Evolutionary conservation across 2,329 filamentous ascomycete genomes (phyloP).

Genomic region (Stemphylium lycopersici): DNA sequence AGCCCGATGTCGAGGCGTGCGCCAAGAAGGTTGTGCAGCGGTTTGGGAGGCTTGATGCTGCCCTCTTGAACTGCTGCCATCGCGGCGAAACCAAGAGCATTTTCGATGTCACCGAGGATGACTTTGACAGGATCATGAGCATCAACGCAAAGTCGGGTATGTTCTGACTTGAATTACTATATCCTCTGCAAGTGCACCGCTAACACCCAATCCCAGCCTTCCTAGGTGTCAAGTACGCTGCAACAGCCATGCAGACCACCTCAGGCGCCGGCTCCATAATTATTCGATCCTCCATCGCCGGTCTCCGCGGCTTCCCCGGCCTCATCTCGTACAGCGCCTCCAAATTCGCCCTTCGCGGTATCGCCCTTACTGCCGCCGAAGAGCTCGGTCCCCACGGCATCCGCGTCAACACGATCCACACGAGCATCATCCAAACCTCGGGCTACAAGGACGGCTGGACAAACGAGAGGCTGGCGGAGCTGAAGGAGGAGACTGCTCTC

Average conservation of each 20-base stretch:
- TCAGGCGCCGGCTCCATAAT: constrained; percentile 48
- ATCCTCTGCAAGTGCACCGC: not conserved
- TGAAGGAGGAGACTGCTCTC: constrained; percentile 43
- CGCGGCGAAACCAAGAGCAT: constrained; percentile 37
- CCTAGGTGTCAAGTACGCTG: constrained; percentile 47
- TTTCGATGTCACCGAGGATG: constrained; percentile 46
- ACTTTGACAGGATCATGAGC: constrained; percentile 46
- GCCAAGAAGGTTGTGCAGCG: constrained; percentile 33
- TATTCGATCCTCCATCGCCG: constrained; percentile 49
- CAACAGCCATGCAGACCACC: constrained; percentile 38
- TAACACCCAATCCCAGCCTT: constrained; percentile 35
- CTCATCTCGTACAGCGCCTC: constrained; percentile 46
- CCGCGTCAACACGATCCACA: constrained; percentile 51
- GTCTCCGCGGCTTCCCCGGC: constrained; percentile 47
- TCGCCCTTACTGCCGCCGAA: constrained; percentile 48
- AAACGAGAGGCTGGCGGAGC: constrained; percentile 42
- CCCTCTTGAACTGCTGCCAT: constrained; percentile 37
- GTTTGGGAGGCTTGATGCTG: constrained; percentile 38
- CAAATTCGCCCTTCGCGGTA: constrained; percentile 48
- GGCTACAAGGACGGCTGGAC: constrained; percentile 46
- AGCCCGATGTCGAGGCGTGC: constrained; percentile 35
- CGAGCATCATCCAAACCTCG: constrained; percentile 47
- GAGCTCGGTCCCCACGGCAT: constrained; percentile 48
- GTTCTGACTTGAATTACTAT: not conserved
- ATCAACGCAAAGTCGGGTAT: constrained; percentile 49